Evolutionary conservation across 495 filamentous ascomycete species (phyloP).

Genomic region (Pseudotulostoma volvatum): DNA sequence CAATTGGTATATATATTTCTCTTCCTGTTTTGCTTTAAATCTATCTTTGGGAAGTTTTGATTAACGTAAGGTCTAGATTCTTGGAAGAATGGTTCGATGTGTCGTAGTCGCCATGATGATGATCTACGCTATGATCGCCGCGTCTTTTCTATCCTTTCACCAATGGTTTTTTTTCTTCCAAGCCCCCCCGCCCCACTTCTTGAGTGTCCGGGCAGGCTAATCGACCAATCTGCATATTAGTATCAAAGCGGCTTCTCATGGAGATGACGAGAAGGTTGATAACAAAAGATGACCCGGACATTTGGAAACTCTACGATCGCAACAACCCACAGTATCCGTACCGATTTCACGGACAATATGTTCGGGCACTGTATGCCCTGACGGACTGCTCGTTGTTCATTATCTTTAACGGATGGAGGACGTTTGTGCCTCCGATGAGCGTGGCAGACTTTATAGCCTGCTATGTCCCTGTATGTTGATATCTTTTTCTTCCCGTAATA

Average conservation of each 20-base stretch:
- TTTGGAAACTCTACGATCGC: conserved; percentile 13
- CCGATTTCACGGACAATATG: conserved; percentile 30
- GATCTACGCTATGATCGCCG: conserved; percentile 26
- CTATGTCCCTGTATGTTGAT: conserved; percentile 17
- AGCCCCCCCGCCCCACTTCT: too few species aligned
- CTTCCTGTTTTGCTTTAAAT: neutral
- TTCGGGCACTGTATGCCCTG: conserved; percentile 28
- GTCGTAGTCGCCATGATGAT: conserved; percentile 29
- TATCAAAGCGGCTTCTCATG: neutral
- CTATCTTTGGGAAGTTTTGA: too few species aligned
- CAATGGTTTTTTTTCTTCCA: too few species aligned
- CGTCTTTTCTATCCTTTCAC: conserved; percentile 29
- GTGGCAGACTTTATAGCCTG: conserved; percentile 26
- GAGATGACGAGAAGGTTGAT: neutral
- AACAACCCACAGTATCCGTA: conserved; percentile 25
- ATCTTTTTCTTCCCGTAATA: neutral
- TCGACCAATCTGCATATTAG: neutral
- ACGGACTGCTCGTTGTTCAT: conserved; percentile 23
- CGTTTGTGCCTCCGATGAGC: conserved; percentile 24
- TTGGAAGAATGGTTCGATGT: conserved; percentile 25
- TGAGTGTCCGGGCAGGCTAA: too few species aligned
- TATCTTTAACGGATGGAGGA: conserved; percentile 28
- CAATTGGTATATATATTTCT: conserved; percentile 20
- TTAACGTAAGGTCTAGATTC: conserved; percentile 1
- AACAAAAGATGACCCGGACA: conserved; percentile 20